Percentiles rank a stretch among this genome's conserved stretches.
Conservation (phyloP, 2,329 filamentous ascomycete species). For the Chrysosporium queenslandicum region DNA sequence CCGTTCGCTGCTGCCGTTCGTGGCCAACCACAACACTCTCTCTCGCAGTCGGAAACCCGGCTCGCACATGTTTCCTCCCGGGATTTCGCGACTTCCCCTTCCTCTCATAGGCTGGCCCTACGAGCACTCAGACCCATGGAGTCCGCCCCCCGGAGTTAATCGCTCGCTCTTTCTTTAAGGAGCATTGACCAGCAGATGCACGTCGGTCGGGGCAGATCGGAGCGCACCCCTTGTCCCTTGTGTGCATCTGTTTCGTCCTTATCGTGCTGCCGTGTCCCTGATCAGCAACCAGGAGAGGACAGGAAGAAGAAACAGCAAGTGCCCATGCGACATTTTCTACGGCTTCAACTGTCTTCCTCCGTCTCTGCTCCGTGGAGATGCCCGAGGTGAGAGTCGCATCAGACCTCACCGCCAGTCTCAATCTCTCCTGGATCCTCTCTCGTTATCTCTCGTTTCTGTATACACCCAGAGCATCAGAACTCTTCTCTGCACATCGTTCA, state of each 20-base stretch:
- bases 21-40: too few species aligned
- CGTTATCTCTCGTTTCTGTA: not conserved
- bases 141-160: too few species aligned
- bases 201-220: not conserved
- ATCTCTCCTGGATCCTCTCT: too few species aligned
- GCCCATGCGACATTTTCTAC: not conserved
- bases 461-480: not conserved
- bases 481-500: not conserved
- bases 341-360: not conserved
- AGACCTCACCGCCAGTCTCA: too few species aligned
- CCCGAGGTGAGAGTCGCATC: too few species aligned
- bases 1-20: not conserved
- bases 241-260: not conserved
- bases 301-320: not conserved
- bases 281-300: not conserved
- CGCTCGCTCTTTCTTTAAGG: not conserved
- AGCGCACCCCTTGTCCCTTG: not conserved
- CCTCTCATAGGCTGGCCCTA: conserved; percentile 1
- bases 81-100: not conserved
- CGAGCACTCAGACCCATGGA: not conserved
- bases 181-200: too few species aligned
- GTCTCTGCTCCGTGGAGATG: not conserved
- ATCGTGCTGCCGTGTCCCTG: too few species aligned
- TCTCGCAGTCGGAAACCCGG: conserved; percentile 2
- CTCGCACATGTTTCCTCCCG: not conserved